Conservation (phyloP, 2,329 filamentous ascomycete species). For the Dactylellina sp. region DNA sequence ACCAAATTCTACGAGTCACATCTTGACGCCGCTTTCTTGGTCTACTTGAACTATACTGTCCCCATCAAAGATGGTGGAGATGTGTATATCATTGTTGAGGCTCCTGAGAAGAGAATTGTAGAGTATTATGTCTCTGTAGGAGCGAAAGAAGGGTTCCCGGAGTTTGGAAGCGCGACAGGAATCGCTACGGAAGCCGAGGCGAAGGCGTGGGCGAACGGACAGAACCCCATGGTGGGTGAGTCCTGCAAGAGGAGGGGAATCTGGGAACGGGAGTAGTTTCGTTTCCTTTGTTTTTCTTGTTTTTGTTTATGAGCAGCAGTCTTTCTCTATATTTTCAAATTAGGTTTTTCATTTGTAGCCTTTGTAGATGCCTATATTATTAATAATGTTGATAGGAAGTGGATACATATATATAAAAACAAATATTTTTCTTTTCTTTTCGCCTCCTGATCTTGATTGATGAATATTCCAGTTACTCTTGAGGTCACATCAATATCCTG, state of each 20-base stretch:
- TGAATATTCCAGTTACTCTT: too few species aligned
- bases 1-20: slow-evolving; percentile 22
- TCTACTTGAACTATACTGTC: slow-evolving; percentile 40
- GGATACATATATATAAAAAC: background rate
- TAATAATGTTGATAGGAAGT: background rate
- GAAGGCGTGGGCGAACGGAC: slow-evolving; percentile 43
- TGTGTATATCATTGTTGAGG: slow-evolving; percentile 48
- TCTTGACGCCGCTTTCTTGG: slow-evolving; percentile 29
- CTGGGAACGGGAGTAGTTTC: slow-evolving; percentile 42
- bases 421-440: too few species aligned
- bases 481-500: too few species aligned
- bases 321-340: too few species aligned
- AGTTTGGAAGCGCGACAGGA: slow-evolving; percentile 15
- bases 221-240: slow-evolving; percentile 14
- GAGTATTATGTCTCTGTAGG: slow-evolving; percentile 51
- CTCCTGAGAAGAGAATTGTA: slow-evolving; percentile 37
- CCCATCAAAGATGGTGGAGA: slow-evolving; percentile 25
- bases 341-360: too few species aligned
- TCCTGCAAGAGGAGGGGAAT: slow-evolving; percentile 30
- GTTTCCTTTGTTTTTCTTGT: background rate
- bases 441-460: too few species aligned
- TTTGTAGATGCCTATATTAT: too few species aligned
- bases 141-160: slow-evolving; percentile 21
- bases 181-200: slow-evolving; percentile 19
- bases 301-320: background rate